These are phyloP conservation scores for Rhodotorula sp. DNA, from an alignment of 1,284 basidiomycete species.

Conservation along the genomic window DNA sequence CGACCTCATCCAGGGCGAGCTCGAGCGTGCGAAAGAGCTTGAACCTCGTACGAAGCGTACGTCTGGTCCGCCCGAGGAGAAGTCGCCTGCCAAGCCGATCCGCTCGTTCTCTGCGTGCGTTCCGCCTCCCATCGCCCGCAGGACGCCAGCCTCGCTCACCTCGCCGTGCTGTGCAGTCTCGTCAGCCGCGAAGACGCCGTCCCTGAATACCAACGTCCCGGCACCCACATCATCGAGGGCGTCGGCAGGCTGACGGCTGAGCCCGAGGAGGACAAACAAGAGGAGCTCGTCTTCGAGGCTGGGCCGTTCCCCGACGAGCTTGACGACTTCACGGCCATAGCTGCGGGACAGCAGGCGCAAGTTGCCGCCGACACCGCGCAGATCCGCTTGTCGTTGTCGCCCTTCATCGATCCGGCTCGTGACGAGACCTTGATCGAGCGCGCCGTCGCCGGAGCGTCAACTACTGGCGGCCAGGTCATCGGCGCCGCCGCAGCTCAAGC, in stretches of 20 bases:
- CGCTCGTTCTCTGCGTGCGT: slow-evolving; percentile 7
- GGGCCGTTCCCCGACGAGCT: neutral
- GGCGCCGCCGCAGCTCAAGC: neutral
- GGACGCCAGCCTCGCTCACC: too few species aligned
- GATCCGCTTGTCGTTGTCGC: neutral
- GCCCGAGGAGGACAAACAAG: neutral
- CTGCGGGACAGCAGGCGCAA: neutral
- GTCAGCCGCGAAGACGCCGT: too few species aligned
- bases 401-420: slow-evolving; percentile 6
- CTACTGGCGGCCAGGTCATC: neutral
- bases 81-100: neutral
- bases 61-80: neutral
- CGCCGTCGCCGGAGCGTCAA: neutral
- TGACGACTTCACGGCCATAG: neutral
- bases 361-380: neutral
- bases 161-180: too few species aligned
- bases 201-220: too few species aligned
- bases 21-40: neutral
- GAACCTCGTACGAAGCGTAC: neutral
- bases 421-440: slow-evolving; percentile 11
- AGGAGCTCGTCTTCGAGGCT: neutral
- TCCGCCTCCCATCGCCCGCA: too few species aligned
- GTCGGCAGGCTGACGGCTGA: too few species aligned
- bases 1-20: slow-evolving; percentile 4
- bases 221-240: too few species aligned